Evolutionary conservation across 2,329 filamentous ascomycete species (phyloP).

Genomic region (Colletotrichum chrysophilum): DNA sequence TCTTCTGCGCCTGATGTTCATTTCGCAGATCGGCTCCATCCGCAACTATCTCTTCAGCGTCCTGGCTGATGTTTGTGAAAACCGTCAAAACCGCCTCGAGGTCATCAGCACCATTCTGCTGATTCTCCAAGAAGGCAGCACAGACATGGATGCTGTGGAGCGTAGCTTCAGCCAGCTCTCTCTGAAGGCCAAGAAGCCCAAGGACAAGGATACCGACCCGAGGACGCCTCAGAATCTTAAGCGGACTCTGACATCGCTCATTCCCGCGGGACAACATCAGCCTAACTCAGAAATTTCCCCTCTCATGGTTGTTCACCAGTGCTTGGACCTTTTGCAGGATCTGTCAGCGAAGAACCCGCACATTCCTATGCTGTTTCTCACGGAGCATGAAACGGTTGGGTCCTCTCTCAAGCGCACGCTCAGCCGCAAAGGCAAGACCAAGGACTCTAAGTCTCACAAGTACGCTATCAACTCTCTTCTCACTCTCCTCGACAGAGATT

Average conservation of each 20-base stretch:
- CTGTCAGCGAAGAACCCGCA: constrained; percentile 85
- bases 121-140: constrained; percentile 93
- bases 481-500: constrained; percentile 85
- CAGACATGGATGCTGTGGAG: constrained; percentile 91
- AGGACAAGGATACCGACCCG: constrained; percentile 61
- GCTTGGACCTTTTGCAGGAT: constrained; percentile 82
- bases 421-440: constrained; percentile 85
- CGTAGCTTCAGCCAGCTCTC: constrained; percentile 94
- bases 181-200: constrained; percentile 83
- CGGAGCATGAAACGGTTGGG: constrained; percentile 82
- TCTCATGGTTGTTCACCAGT: constrained; percentile 94
- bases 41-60: constrained; percentile 85
- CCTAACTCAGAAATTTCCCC: constrained; percentile 89
- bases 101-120: constrained; percentile 91
- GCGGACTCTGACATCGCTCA: constrained; percentile 70
- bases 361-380: constrained; percentile 90
- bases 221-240: constrained; percentile 86
- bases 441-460: constrained; percentile 82
- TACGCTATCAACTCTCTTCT: constrained; percentile 93
- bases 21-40: constrained; percentile 87
- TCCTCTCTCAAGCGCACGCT: constrained; percentile 77
- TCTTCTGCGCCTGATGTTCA: constrained; percentile 97
- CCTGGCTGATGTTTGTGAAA: constrained; percentile 90
- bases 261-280: constrained; percentile 47
- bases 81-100: constrained; percentile 93